Base-by-base conservation (phyloP, 2,329 filamentous ascomycete species). In the Raffaelea ambrosiae region DNA sequence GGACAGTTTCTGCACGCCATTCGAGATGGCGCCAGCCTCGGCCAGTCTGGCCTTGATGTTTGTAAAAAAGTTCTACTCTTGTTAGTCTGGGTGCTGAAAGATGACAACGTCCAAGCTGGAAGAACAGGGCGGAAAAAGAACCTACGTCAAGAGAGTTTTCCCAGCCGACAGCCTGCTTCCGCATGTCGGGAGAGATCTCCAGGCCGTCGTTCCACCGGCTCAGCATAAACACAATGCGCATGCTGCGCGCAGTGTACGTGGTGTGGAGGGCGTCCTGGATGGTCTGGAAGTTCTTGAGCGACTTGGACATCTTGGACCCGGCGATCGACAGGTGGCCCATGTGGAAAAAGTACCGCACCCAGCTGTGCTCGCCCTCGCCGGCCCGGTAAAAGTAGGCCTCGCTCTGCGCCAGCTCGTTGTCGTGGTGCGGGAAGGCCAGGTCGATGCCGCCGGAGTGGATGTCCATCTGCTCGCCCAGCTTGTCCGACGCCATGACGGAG, bases 271-370 rank as follows among this genome's bases (percentile, higher is more conserved):
- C 81, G 55, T 82, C 77, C 10, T 81, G 69, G 53, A 87, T 84
- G 0, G 83, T 86, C 1, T 80, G 84, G 61, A 86, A 86, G 63
- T 86, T 86, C 66, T 86, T 86, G 46, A 87, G 63, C 39, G 74
- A 80, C 64, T 86, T 87, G 44, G 77, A 82, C 83, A 87, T 87
- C 62, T 87, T 86, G 22, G 74, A 77, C 1, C 83, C 54, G 14
- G 51, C 51, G 48, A 56, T 55, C 7, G 51, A 55, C 49, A 60
- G 48, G 43, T 86, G 83, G 4, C 83, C 83, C 78, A 84, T 86
- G 60, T 86, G 83, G 18, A 87, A 59, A 63, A 88, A 87, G 65
- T 87, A 86, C 59, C 86, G 86, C 46, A 85, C 77, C 83, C 83
- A 87, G 41, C 44, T 48, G 50, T 51, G 50, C 50, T 52, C 46